phyloP scores from a whole-genome alignment of 2,329 filamentous ascomycete genomes.

The Pyrenophora teres region DNA sequence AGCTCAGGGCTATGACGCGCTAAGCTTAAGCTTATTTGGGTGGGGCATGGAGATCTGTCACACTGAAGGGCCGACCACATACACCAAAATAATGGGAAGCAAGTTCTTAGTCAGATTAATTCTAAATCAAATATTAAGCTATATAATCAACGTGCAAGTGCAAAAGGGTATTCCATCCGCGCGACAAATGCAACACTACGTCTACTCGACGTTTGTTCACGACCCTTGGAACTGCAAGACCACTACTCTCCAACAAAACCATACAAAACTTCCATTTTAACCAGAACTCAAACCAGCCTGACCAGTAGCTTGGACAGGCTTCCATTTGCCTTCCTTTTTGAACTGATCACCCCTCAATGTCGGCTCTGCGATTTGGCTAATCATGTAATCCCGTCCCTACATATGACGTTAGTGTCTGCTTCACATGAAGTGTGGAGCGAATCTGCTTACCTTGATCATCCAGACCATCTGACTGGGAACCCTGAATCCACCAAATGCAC shows the following conservation, averaged over 20 bases:
- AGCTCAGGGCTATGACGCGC: constrained; percentile 31
- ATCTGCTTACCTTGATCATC: constrained; percentile 43
- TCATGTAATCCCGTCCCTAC: constrained; percentile 48
- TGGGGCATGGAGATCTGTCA: constrained; percentile 11
- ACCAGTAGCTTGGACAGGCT: constrained; percentile 29
- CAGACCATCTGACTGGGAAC: constrained; percentile 50
- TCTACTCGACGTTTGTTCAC: not conserved
- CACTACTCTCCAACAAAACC: not conserved
- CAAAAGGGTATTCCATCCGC: constrained; percentile 2
- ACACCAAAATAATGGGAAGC: not conserved
- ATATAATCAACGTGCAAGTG: not conserved
- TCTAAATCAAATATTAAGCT: not conserved
- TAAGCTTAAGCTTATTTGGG: constrained; percentile 23
- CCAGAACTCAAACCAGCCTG: constrained; percentile 31
- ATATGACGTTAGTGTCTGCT: too few relatives aligned
- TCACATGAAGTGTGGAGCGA: too few relatives aligned
- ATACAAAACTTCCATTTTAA: not conserved
- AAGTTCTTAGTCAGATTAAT: not conserved
- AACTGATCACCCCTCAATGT: constrained; percentile 39
- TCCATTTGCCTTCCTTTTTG: constrained; percentile 46
- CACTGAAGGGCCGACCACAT: not conserved
- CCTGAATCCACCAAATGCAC: constrained; percentile 44
- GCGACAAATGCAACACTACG: constrained; percentile 2
- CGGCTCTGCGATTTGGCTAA: constrained; percentile 28
- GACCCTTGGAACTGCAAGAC: not conserved